Conservation (phyloP, 208 protist genomes). For the Acanthamoeba divionensis region DNA sequence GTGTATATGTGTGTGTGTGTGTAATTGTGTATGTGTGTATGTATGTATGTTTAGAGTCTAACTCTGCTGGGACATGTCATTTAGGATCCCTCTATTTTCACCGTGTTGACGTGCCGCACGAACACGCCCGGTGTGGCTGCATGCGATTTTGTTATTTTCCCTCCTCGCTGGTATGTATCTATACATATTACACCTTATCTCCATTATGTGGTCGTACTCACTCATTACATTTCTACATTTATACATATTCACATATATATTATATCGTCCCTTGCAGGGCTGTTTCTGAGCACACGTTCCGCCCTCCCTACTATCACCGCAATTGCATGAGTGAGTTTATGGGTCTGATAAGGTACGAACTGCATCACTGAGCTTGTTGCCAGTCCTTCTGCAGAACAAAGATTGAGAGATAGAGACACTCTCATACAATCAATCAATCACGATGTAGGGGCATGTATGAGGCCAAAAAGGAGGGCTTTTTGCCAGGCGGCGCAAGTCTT, state of each 20-base stretch:
- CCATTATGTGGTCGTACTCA: background rate
- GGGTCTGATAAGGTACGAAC: conserved; percentile 80
- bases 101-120: conserved; percentile 84
- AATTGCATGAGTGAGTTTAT: conserved; percentile 91
- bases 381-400: background rate
- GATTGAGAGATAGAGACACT: too few species aligned
- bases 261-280: too few species aligned
- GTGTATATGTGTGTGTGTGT: background rate
- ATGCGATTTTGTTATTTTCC: conserved; percentile 91
- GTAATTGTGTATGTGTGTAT: background rate
- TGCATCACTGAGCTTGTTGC: background rate
- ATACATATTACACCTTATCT: conserved; percentile 52
- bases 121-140: conserved; percentile 79
- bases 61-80: background rate
- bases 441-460: conserved; percentile 85
- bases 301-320: conserved; percentile 89
- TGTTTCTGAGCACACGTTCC: conserved; percentile 84
- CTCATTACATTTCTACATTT: too few species aligned
- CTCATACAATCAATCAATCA: too few species aligned
- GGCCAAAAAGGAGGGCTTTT: conserved; percentile 83
- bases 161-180: conserved; percentile 87
- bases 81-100: conserved; percentile 90
- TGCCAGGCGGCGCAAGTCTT: conserved; percentile 67
- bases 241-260: too few species aligned
- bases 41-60: background rate